Base-by-base conservation (phyloP, 495 filamentous ascomycete species). In the Aspergillus indologenus region DNA sequence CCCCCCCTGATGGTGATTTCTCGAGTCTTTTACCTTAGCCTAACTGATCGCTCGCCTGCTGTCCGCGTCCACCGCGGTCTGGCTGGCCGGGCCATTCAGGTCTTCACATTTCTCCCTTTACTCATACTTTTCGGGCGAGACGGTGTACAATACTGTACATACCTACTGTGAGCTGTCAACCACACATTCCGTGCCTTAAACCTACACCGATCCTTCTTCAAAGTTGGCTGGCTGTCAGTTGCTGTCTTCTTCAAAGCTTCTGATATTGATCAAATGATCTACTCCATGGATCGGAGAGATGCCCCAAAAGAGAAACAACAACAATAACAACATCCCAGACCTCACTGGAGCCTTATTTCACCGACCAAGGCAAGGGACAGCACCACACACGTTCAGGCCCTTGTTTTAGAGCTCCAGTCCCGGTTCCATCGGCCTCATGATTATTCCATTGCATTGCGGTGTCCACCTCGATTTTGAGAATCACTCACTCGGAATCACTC, bases 381-480 rank as follows among this genome's bases (percentile, higher is more conserved):
- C 48, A 31, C 48, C 48, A 40, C 12, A 29, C 47, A 51, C 48
- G 48, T 48, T 51, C 48, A 51, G 48, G 48, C 48, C 48, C 48
- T 51, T 51, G 48, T 34, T 51, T 31, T 29, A 31, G 48, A 40
- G 5, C 34, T 15, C 34, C 34, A 8, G 4, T 3, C 9, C 26
- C 26, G 26, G 26, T 29, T 29, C 26, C 26, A 29, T 29, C 26
- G 3, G 26, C 4, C 26, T 40, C 34, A 40, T 40, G 34, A 40
- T 40, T 4, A 40, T 40, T 15, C 26, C 26, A 29, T 29, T 29
- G 26, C 26, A 29, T 29, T 29, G 26, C 26, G 26, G 26, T 29
- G 26, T 29, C 26, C 26, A 29, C 26, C 26, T 29, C 26, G 26
- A 29, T 3, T 29, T 29, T 29, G 26, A 29, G 26, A 3, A 29